Conservation (phyloP, 73 alveolate genomes). For the Tetrahymena elliotti region DNA sequence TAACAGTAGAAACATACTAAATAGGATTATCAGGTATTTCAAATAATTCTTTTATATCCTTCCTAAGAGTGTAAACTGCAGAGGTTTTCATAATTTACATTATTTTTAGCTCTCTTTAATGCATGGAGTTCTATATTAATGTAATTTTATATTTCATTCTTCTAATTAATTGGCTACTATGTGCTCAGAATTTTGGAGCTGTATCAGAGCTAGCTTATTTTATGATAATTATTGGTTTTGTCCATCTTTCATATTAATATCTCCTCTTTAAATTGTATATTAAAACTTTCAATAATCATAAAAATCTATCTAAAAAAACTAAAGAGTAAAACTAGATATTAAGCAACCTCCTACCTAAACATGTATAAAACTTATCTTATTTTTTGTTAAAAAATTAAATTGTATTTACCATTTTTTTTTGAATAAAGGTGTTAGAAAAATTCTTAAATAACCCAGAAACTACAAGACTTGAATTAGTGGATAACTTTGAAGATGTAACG, state of each 20-base stretch:
- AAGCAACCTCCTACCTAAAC: not conserved
- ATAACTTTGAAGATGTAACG: constrained; percentile 46
- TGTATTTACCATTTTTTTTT: not conserved
- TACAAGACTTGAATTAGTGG: constrained; percentile 11
- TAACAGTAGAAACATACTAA: not conserved
- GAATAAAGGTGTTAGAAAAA: not conserved
- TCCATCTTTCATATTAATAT: not conserved
- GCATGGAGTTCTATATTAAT: not conserved
- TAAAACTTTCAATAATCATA: not conserved
- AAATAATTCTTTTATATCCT: not conserved
- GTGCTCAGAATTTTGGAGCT: not conserved
- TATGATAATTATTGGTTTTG: not conserved
- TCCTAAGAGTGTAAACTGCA: not conserved
- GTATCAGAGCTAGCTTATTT: not conserved
- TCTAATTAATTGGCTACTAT: not conserved
- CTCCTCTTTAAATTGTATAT: not conserved
- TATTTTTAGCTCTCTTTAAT: not conserved
- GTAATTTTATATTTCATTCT: not conserved
- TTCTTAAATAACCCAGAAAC: not conserved
- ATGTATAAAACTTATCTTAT: not conserved
- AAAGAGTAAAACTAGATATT: not conserved
- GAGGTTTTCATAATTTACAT: not conserved
- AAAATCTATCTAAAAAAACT: not conserved
- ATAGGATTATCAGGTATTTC: not conserved
- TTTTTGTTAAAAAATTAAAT: not conserved